Conservation (phyloP, 2,329 filamentous ascomycete species). For the Aspergillus sp. region DNA sequence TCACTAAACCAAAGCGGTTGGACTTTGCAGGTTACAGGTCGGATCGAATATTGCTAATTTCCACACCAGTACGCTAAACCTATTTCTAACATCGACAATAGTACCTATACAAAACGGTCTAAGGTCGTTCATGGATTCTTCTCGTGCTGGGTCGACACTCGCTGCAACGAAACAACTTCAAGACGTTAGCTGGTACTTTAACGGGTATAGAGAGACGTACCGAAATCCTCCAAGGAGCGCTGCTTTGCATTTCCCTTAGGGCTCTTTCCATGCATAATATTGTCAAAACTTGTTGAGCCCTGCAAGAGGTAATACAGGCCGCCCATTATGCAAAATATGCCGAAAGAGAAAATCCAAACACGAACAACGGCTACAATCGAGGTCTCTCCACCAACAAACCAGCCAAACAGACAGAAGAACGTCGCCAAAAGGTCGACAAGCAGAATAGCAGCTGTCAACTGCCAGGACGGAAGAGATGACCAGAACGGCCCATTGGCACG, state of each 20-base stretch:
- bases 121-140: conserved; percentile 44
- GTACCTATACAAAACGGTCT: too few species aligned
- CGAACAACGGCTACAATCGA: conserved; percentile 77
- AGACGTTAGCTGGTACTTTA: conserved; percentile 40
- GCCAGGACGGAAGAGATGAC: conserved; percentile 82
- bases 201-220: conserved; percentile 46
- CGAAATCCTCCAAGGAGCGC: conserved; percentile 79
- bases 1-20: background rate
- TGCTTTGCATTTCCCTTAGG: conserved; percentile 72
- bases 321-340: conserved; percentile 76
- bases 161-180: conserved; percentile 75
- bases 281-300: conserved; percentile 73
- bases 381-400: conserved; percentile 62
- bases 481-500: conserved; percentile 89
- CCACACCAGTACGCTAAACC: too few species aligned
- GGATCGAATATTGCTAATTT: too few species aligned
- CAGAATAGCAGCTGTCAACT: conserved; percentile 68
- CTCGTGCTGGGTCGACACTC: conserved; percentile 86
- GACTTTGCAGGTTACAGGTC: background rate
- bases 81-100: too few species aligned
- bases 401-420: conserved; percentile 77
- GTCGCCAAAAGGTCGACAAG: conserved; percentile 77
- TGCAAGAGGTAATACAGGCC: conserved; percentile 74
- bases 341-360: conserved; percentile 87
- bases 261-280: conserved; percentile 86